phyloP scores from a whole-genome alignment of 169 alveolate species.

The Eimeria maxima region DNA sequence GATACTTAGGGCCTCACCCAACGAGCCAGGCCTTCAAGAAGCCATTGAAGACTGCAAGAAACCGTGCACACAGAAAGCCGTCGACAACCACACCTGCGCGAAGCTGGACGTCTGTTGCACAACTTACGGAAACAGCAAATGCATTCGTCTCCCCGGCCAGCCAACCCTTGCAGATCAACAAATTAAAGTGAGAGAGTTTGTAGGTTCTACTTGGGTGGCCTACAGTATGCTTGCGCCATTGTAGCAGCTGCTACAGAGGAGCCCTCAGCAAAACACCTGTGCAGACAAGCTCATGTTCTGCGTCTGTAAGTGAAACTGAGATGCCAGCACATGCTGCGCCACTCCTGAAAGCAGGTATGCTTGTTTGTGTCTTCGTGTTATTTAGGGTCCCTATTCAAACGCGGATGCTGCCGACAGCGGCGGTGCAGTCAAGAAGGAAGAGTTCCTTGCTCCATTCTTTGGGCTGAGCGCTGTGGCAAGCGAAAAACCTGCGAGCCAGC shows the following conservation, averaged over 20 bases:
- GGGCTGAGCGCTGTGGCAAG: conserved; percentile 27
- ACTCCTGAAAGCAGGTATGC: neutral
- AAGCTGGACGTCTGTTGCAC: conserved; percentile 72
- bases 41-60: conserved; percentile 75
- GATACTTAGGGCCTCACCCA: neutral
- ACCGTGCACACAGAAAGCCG: conserved; percentile 20
- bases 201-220: neutral
- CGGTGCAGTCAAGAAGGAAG: conserved; percentile 74
- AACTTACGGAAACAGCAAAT: conserved; percentile 71
- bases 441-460: conserved; percentile 66
- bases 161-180: conserved; percentile 42
- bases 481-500: conserved; percentile 17
- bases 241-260: neutral
- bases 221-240: neutral
- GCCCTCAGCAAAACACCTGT: neutral
- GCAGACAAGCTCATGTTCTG: neutral
- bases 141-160: conserved; percentile 69
- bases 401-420: conserved; percentile 56
- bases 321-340: neutral
- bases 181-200: conserved; percentile 2
- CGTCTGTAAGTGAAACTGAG: neutral
- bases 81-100: conserved; percentile 22
- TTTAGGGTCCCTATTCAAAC: conserved; percentile 29
- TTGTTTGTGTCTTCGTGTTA: neutral
- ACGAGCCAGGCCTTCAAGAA: conserved; percentile 12